Base-by-base conservation (phyloP, 2,329 filamentous ascomycete genomes). In the Penicillium sp. region DNA sequence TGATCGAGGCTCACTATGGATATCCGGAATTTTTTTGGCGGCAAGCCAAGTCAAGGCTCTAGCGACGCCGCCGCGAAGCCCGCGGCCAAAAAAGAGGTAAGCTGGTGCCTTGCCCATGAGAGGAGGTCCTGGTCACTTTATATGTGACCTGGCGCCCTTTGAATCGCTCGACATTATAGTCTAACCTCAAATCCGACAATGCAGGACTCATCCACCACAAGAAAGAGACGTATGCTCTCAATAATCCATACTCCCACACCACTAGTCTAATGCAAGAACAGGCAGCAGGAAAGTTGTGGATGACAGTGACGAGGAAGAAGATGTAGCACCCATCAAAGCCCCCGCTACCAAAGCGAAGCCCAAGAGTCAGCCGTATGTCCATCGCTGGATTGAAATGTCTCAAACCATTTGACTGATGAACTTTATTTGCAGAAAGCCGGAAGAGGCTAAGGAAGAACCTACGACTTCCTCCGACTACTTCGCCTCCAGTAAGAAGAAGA, bases 11-110 rank as follows among this genome's bases (percentile, higher is more conserved):
- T 43, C 50, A 70, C 49, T 61, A 96, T 96, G 92, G 93, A 97
- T 76, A 97, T 97, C 70, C 85, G 93, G 70, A 91, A 83, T 67
- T 97, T 97, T 77, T 97, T 97, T 79, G 87, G 89, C 55, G 86
- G 89, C 60, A 92, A 92, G 74, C 85, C 86, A 51, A 82, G 83
- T 62, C 80, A 83, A 66, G 78, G 82, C 44, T 78, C 83, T 17
- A 76, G 81, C 48, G 81, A 83, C 59, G 75, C 75, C 62, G 68
- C 69, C 9, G 42, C 42, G 13, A 63, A 66, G 63, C 71, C 78
- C 44, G 61, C 74, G 45, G 35, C 49, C n/a, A 75, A 77, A 64
- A 75, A 75, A 68, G 79, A 73, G 75, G 79, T 73, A 74, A 56
- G 68, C 49, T 71, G 60, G 67, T 57, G 52, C 56, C 50, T 60